These are phyloP conservation scores for Collybia nuda DNA, from an alignment of 768 basidiomycete genomes.

Conservation along the genomic window DNA sequence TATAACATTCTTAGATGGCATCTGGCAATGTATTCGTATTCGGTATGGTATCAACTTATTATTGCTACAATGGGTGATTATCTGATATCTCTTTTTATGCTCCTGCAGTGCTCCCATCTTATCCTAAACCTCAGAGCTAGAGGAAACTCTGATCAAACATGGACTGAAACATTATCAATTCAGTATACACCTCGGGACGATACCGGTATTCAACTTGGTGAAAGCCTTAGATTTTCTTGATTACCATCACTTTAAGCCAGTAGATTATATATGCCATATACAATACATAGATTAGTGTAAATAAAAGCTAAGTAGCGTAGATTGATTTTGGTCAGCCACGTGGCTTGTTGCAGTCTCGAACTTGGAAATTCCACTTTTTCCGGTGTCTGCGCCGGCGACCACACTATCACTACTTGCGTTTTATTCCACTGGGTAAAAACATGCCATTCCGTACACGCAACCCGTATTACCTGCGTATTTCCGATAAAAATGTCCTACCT, in stretches of 20 bases:
- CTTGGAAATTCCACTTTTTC: too few species aligned
- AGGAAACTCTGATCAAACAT: background rate
- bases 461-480: slow-evolving; percentile 80
- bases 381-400: too few species aligned
- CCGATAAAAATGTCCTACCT: slow-evolving; percentile 70
- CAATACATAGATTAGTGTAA: too few species aligned
- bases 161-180: background rate
- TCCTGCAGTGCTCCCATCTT: background rate
- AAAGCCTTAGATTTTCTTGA: too few species aligned
- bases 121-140: background rate
- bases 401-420: too few species aligned
- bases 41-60: background rate
- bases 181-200: background rate
- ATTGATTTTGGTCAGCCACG: slow-evolving; percentile 1
- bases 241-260: too few species aligned
- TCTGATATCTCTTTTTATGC: background rate
- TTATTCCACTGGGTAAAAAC: too few species aligned
- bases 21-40: background rate
- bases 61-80: background rate
- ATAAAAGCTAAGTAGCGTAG: too few species aligned
- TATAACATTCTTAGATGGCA: background rate
- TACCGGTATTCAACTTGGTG: too few species aligned
- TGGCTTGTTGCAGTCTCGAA: slow-evolving; percentile 4
- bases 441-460: slow-evolving; percentile 78
- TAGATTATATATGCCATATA: too few species aligned